A percentile compares a stretch with the other conserved stretches of the same genome.
These are phyloP conservation scores for Solanum rostratum DNA, from an alignment of 257 asterid genomes.

Conservation along the genomic window DNA sequence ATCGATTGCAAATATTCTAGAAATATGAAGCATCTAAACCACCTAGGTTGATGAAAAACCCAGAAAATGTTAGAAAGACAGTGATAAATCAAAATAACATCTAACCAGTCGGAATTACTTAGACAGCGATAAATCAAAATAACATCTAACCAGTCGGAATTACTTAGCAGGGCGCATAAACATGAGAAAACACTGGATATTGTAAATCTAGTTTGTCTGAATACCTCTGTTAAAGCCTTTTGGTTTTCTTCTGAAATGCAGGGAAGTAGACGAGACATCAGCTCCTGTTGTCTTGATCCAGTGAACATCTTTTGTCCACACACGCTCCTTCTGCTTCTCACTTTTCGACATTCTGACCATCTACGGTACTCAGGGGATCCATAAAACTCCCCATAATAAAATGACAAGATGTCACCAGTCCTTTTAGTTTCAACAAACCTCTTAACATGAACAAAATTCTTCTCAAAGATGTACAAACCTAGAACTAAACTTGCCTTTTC, in stretches of 20 bases:
- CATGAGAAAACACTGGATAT: neutral
- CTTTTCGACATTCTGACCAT: constrained; percentile 53
- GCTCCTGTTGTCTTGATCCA: constrained; percentile 67
- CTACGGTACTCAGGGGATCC: constrained; percentile 35
- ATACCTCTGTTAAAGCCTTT: constrained; percentile 45
- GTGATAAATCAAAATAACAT: neutral
- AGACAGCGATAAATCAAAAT: neutral
- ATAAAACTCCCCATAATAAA: constrained; percentile 54
- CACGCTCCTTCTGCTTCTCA: constrained; percentile 38
- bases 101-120: neutral
- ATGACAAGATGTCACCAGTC: constrained; percentile 38
- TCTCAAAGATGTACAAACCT: constrained; percentile 53
- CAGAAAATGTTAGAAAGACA: neutral
- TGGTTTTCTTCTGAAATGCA: constrained; percentile 34
- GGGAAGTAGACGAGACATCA: constrained; percentile 40
- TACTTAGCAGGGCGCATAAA: neutral
- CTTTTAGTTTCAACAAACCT: constrained; percentile 40
- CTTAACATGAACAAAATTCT: constrained; percentile 41
- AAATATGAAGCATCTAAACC: neutral
- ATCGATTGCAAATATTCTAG: neutral
- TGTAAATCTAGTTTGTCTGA: neutral
- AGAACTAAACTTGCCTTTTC: constrained; percentile 47
- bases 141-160: neutral
- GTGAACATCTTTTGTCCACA: constrained; percentile 55
- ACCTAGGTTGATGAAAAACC: neutral